Conservation (phyloP, 2,329 filamentous ascomycete genomes). For the Botryosphaeria dothidea region DNA sequence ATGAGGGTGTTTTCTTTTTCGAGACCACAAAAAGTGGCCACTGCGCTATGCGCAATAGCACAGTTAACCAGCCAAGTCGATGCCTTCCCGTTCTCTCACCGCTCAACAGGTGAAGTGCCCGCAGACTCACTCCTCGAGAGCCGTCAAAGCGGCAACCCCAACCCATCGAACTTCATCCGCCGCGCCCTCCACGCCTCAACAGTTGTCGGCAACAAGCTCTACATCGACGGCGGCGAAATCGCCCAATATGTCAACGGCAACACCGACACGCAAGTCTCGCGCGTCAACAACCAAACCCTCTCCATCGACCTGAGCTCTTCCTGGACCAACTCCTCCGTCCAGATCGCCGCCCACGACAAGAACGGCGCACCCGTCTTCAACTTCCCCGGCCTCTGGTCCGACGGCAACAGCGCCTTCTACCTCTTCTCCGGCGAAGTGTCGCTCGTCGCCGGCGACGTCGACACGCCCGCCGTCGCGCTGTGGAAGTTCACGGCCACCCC, state of each 20-base stretch:
- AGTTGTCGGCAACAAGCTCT: not conserved
- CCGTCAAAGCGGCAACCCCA: not conserved
- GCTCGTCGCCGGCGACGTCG: too few species aligned
- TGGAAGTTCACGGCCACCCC: not conserved
- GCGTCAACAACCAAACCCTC: not conserved
- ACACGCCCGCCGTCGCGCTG: not conserved
- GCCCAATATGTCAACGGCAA: not conserved
- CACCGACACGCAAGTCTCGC: not conserved
- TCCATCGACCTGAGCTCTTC: conserved; percentile 5
- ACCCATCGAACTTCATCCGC: not conserved
- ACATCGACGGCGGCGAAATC: conserved; percentile 4
- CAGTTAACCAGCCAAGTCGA: too few species aligned
- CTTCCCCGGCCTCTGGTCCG: not conserved
- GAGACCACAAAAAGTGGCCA: too few species aligned
- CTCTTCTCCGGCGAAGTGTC: not conserved
- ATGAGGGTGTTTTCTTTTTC: too few species aligned
- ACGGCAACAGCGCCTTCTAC: not conserved
- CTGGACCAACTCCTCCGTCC: conserved; percentile 10
- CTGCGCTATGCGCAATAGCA: too few species aligned
- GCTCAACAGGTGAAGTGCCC: too few species aligned
- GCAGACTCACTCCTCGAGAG: too few species aligned
- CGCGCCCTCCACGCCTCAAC: not conserved
- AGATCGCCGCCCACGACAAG: not conserved
- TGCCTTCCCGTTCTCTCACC: too few species aligned
- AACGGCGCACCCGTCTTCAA: not conserved